A percentile compares a stretch with the other conserved stretches of the same genome.
phyloP scores from a whole-genome alignment of 1,139 yeast species.

The Pichia terricola region DNA sequence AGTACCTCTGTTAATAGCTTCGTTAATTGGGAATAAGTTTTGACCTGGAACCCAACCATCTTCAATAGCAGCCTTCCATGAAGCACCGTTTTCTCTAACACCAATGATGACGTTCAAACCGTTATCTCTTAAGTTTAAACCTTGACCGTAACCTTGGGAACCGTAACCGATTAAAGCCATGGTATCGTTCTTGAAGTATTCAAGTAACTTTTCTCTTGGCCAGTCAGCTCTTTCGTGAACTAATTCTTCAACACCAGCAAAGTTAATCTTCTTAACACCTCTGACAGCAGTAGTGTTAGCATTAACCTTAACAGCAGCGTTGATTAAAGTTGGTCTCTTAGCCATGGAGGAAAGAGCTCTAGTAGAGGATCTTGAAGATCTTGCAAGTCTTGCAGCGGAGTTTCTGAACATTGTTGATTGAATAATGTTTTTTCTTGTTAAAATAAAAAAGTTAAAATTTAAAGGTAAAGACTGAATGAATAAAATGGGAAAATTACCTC shows the following conservation, averaged over 20 bases:
- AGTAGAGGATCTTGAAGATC: slow-evolving; percentile 39
- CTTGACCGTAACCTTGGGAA: slow-evolving; percentile 99
- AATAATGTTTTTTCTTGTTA: not conserved
- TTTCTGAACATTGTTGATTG: slow-evolving; percentile 43
- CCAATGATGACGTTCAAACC: slow-evolving; percentile 96
- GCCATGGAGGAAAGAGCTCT: slow-evolving; percentile 51
- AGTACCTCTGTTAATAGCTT: slow-evolving; percentile 89
- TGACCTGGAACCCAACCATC: slow-evolving; percentile 99
- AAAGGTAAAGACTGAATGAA: not conserved
- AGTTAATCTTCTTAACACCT: slow-evolving; percentile 94
- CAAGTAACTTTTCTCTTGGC: slow-evolving; percentile 95
- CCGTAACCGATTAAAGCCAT: slow-evolving; percentile 98
- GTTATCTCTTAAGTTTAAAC: slow-evolving; percentile 97
- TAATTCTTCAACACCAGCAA: slow-evolving; percentile 89
- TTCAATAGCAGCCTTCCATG: slow-evolving; percentile 99
- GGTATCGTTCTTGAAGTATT: slow-evolving; percentile 96
- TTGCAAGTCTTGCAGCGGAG: slow-evolving; percentile 54
- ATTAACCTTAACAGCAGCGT: slow-evolving; percentile 38
- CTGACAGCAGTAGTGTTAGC: slow-evolving; percentile 41
- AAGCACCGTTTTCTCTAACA: slow-evolving; percentile 97
- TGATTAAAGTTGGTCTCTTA: slow-evolving; percentile 26
- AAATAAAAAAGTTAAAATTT: not conserved
- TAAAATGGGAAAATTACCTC: not conserved
- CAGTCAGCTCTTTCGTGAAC: slow-evolving; percentile 99
- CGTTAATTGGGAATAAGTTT: slow-evolving; percentile 89